phyloP scores from a whole-genome alignment of 345 rosid genomes.

The Gossypium herbaceum region DNA sequence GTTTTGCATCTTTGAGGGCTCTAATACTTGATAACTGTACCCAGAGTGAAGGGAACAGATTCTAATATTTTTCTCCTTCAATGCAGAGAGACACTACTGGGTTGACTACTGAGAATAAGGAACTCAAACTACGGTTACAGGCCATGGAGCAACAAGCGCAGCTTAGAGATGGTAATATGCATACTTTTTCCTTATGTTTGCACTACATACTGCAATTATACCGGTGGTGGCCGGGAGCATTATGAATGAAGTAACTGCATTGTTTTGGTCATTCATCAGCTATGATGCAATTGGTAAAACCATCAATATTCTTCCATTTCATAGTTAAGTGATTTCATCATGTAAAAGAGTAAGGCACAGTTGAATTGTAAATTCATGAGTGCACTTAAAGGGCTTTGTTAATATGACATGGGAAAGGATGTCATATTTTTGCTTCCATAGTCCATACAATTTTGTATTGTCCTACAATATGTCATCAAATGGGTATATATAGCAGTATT shows the following conservation, averaged over 20 bases:
- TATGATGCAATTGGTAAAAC: background rate
- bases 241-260: background rate
- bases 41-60: background rate
- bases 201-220: background rate
- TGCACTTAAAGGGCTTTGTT: background rate
- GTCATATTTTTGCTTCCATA: background rate
- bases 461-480: background rate
- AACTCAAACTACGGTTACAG: conserved; percentile 65
- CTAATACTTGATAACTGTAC: background rate
- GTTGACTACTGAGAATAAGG: conserved; percentile 62
- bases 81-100: conserved; percentile 69
- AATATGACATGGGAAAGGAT: background rate
- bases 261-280: background rate
- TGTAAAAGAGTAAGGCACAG: background rate
- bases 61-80: conserved; percentile 1
- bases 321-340: background rate
- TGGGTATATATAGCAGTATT: background rate
- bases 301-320: too few relatives aligned
- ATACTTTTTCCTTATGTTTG: background rate
- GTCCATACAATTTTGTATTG: background rate
- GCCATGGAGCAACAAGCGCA: conserved; percentile 79
- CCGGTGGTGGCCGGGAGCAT: background rate
- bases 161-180: conserved; percentile 58
- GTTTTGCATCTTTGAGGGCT: conserved; percentile 5
- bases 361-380: background rate